Percentiles rank a stretch among this genome's conserved stretches.
These are phyloP conservation scores for Rhodamnia argentea DNA, from an alignment of 345 rosid genomes.

Conservation along the genomic window DNA sequence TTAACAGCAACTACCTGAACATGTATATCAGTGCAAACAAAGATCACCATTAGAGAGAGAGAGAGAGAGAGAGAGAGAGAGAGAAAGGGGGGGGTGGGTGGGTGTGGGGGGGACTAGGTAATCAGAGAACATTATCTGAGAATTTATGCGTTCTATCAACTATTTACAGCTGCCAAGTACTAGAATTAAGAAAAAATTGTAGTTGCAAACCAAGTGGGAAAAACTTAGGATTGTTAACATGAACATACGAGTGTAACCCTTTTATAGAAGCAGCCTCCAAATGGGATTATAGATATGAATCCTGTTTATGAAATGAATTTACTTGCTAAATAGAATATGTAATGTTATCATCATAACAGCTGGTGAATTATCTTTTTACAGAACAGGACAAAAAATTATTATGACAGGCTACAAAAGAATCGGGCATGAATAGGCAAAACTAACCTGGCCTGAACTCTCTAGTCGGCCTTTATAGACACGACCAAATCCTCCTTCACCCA, in stretches of 20 bases:
- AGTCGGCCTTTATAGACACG: conserved; percentile 87
- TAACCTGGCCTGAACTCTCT: conserved; percentile 91
- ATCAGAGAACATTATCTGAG: neutral
- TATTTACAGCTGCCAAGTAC: neutral
- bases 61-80: neutral
- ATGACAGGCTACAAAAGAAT: neutral
- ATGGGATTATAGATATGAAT: neutral
- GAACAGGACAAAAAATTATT: neutral
- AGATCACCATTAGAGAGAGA: neutral
- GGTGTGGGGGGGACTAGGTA: neutral
- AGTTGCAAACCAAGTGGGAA: neutral
- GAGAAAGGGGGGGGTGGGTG: too few relatives aligned
- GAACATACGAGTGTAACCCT: neutral
- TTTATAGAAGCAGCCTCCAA: neutral
- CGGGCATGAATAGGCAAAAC: neutral
- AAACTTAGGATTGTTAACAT: neutral
- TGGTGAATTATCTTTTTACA: neutral
- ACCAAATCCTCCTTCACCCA: conserved; percentile 98
- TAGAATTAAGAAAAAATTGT: neutral
- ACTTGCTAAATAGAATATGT: neutral
- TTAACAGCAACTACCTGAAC: conserved; percentile 88
- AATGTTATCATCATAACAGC: neutral
- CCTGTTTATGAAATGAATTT: neutral
- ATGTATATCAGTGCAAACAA: neutral
- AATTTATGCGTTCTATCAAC: neutral